Evolutionary conservation across 2,329 filamentous ascomycete species (phyloP).

Genomic region (Aureobasidium pullulans): DNA sequence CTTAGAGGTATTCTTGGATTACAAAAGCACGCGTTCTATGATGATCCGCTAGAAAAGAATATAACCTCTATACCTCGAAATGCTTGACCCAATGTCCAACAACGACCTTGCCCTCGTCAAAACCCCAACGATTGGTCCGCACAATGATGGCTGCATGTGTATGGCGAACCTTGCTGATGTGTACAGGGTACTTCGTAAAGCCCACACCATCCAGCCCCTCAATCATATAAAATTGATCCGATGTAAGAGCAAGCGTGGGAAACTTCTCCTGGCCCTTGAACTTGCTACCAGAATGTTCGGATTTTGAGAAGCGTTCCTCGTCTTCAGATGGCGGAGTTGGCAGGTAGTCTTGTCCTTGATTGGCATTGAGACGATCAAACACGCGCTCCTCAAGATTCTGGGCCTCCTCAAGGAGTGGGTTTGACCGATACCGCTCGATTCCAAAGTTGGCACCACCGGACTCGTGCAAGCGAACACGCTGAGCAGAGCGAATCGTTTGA

Average conservation of each 20-base stretch:
- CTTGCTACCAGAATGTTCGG: background rate
- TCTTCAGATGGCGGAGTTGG: constrained; percentile 35
- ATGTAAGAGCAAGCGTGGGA: constrained; percentile 69
- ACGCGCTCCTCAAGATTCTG: constrained; percentile 69
- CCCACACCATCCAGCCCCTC: constrained; percentile 60
- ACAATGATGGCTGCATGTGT: constrained; percentile 89
- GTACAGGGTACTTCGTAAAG: constrained; percentile 55
- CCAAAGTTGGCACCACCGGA: constrained; percentile 53
- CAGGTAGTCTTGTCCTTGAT: constrained; percentile 63
- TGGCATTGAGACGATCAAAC: constrained; percentile 60
- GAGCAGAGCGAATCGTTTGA: constrained; percentile 67
- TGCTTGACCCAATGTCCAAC: constrained; percentile 72
- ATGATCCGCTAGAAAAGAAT: background rate
- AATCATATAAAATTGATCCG: constrained; percentile 80
- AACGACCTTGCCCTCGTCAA: constrained; percentile 70
- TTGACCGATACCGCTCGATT: constrained; percentile 65
- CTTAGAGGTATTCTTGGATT: no score
- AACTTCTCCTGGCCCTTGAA: constrained; percentile 20
- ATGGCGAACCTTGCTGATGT: constrained; percentile 70
- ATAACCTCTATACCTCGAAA: constrained; percentile 51
- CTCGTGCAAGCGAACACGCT: constrained; percentile 71
- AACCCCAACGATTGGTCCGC: constrained; percentile 57
- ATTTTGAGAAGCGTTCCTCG: background rate
- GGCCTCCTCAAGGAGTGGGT: constrained; percentile 66
- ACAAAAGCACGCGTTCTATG: no score